Evolutionary conservation across 1,284 basidiomycete species (phyloP), one percentile per base, ranked within the genome.

Genomic region (Microbotryum silenes-acaulis): DNA sequence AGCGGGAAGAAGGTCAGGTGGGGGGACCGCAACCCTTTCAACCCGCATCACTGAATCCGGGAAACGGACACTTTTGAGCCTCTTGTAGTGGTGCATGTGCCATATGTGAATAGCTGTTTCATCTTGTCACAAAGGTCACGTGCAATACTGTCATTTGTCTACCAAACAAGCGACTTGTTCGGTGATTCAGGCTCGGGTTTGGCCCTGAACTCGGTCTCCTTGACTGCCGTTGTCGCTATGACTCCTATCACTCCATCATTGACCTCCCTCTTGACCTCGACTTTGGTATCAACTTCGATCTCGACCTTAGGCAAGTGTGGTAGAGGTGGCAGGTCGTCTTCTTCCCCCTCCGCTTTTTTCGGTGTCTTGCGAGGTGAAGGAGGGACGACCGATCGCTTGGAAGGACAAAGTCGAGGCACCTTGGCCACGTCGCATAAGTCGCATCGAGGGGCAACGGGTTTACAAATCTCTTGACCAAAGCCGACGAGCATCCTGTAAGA

Each of bases 391-490:
- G 37, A 42, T 42, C 66, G 51, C 27, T 74, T 66, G 0, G 74
- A 75, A 0, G 79, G 78, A 63, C 79, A 79, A 9, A 79, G 62
- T 54, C 72, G 74, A 50, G 71, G 55, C 1, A 55, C 69, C 58
- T 71, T 68, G 0, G 73, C 77, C 2, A 80, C 63, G 23, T 77
- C 70, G 69, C 91, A 93, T n/a, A 81, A 71, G 65, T 88, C 86
- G 72, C 93, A 97, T 44, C 85, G 81, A 0, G 93, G 91, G 0
- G 84, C 82, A 9, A 90, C 81, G 2, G 93, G 90, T 1, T 86
- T 78, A 68, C 93, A 97, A 3, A 97, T 81, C 1, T 81, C 82
- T 85, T 89, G 94, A 16, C 92, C 92, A 68, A 96, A 94, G 0
- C 92, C 91, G 8, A 96, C 92, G 4, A 97, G 80, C 75, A 91